Conservation (phyloP, 495 filamentous ascomycete species). For the Jackrogersella multiformis region DNA sequence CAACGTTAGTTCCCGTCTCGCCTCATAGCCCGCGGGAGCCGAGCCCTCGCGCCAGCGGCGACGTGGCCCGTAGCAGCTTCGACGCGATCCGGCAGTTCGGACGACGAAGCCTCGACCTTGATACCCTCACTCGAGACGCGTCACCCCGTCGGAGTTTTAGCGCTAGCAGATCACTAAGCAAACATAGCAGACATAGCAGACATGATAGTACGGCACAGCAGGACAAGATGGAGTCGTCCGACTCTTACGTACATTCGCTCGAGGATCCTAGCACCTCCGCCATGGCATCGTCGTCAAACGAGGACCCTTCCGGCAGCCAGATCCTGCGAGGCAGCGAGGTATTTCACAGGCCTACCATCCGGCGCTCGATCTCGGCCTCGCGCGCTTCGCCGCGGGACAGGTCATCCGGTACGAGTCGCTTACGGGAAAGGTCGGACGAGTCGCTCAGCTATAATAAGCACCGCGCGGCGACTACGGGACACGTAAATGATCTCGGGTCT, state of each 20-base stretch:
- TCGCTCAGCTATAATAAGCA: conserved; percentile 18
- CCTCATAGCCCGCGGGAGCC: conserved; percentile 62
- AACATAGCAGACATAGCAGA: conserved; percentile 47
- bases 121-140: conserved; percentile 49
- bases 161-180: conserved; percentile 59
- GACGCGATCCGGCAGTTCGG: conserved; percentile 55
- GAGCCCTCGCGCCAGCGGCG: conserved; percentile 56
- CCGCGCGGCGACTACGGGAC: conserved; percentile 51
- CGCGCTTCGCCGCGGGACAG: conserved; percentile 32
- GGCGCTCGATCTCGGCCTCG: conserved; percentile 53
- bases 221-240: conserved; percentile 72
- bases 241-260: conserved; percentile 79
- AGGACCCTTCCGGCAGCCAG: conserved; percentile 88
- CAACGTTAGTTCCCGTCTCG: conserved; percentile 67
- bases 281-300: conserved; percentile 72
- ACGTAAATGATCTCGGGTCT: conserved; percentile 43
- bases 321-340: conserved; percentile 88
- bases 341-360: conserved; percentile 85
- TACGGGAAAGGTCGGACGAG: conserved; percentile 24
- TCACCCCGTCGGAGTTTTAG: conserved; percentile 67
- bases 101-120: conserved; percentile 62
- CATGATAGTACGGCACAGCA: conserved; percentile 54
- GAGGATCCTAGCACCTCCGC: conserved; percentile 75
- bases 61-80: conserved; percentile 52
- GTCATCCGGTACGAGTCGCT: conserved; percentile 20